Evolutionary conservation across 192 early-diverging fungal genomes (phyloP).

Genomic region (Spinellus fusiger): DNA sequence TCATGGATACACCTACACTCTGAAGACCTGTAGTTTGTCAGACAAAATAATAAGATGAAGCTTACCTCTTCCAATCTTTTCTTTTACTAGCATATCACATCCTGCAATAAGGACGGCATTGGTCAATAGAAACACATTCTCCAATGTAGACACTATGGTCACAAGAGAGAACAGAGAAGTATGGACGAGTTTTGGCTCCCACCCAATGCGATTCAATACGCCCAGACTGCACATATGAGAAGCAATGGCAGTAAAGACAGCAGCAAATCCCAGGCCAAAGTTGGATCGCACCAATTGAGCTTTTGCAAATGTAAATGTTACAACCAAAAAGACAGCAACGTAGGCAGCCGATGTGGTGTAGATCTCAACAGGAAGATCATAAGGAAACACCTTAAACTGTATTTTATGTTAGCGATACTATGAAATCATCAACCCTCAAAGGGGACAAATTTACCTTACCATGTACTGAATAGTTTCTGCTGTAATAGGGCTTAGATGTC

Average conservation of each 20-base stretch:
- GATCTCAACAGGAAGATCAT: slow-evolving; percentile 23
- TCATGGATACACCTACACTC: slow-evolving; percentile 60
- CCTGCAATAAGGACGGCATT: slow-evolving; percentile 65
- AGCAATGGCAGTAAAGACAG: slow-evolving; percentile 55
- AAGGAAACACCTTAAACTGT: slow-evolving; percentile 17
- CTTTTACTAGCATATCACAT: slow-evolving; percentile 62
- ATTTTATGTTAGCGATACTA: no score
- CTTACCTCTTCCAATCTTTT: slow-evolving; percentile 60
- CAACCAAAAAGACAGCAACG: slow-evolving; percentile 59
- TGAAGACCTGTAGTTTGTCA: slow-evolving; percentile 42
- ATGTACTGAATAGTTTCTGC: neutral
- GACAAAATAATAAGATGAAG: neutral
- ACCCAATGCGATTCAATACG: slow-evolving; percentile 55
- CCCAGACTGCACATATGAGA: slow-evolving; percentile 59
- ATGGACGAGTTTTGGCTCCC: slow-evolving; percentile 51
- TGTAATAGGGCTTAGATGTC: neutral
- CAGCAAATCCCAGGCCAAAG: slow-evolving; percentile 60
- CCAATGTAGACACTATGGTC: slow-evolving; percentile 63
- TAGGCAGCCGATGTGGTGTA: slow-evolving; percentile 51
- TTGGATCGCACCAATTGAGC: slow-evolving; percentile 75
- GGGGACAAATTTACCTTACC: neutral
- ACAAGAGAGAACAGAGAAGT: slow-evolving; percentile 61
- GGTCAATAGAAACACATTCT: slow-evolving; percentile 71
- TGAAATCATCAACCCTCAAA: no score
- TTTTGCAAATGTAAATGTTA: slow-evolving; percentile 57